Conservation (phyloP, 139 green algal species). For the Volvox africanus region DNA sequence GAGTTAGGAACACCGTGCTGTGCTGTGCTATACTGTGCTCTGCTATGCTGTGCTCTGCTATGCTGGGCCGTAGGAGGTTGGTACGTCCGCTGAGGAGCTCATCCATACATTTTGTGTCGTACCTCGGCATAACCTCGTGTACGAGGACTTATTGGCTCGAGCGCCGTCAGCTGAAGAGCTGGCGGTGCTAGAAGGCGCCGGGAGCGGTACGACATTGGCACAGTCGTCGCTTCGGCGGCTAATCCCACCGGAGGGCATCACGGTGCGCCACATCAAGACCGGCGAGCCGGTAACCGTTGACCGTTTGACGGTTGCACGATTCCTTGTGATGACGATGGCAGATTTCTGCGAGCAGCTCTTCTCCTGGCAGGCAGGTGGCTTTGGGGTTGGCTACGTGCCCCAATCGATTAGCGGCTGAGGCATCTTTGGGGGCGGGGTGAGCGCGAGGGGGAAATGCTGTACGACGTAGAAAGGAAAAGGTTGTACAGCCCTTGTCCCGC, state of each 20-base stretch:
- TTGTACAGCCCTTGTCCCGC: too few species aligned
- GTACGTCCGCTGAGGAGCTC: constrained; percentile 17
- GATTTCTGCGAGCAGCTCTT: constrained; percentile 62
- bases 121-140: constrained; percentile 35
- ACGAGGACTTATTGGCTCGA: constrained; percentile 22
- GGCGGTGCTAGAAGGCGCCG: background rate
- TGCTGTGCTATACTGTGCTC: background rate
- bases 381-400: too few species aligned
- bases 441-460: background rate
- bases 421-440: background rate
- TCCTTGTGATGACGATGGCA: constrained; percentile 59
- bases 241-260: constrained; percentile 46
- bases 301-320: constrained; percentile 34
- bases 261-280: constrained; percentile 51
- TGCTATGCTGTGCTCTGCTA: background rate
- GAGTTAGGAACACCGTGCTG: background rate
- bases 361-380: constrained; percentile 49
- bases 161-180: constrained; percentile 14
- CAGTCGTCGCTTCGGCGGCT: background rate
- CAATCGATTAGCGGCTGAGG: background rate
- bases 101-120: constrained; percentile 48
- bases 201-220: too few species aligned
- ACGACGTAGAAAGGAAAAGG: background rate
- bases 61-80: background rate
- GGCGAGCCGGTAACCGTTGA: constrained; percentile 52